Evolutionary conservation across 2,329 filamentous ascomycete genomes (phyloP).

Genomic region (Epichloe gansuensis): DNA sequence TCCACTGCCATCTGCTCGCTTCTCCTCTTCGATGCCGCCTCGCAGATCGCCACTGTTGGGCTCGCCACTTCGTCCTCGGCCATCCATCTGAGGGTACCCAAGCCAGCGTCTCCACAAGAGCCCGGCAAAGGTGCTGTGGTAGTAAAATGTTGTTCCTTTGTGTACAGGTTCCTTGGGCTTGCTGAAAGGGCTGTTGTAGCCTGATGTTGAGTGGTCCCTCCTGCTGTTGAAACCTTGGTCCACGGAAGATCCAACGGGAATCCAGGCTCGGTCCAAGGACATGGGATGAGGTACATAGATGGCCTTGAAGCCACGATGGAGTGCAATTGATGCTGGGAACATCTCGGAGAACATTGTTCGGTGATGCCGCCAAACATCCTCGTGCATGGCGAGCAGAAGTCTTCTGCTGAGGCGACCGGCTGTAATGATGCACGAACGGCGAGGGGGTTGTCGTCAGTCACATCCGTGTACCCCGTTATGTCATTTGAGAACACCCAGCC

Average conservation of each 20-base stretch:
- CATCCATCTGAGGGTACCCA: conserved; percentile 42
- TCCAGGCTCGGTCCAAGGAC: conserved; percentile 67
- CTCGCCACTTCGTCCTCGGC: conserved; percentile 36
- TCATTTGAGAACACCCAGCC: conserved; percentile 64
- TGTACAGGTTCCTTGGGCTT: conserved; percentile 69
- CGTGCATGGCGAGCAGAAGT: conserved; percentile 60
- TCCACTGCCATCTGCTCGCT: conserved; percentile 34
- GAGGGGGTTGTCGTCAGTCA: conserved; percentile 33
- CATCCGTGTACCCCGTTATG: conserved; percentile 55
- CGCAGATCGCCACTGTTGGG: conserved; percentile 34
- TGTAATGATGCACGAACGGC: conserved; percentile 60
- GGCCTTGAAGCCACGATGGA: conserved; percentile 69
- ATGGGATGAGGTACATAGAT: conserved; percentile 74
- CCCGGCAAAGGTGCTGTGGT: conserved; percentile 64
- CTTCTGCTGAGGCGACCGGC: conserved; percentile 55
- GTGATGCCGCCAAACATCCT: conserved; percentile 54
- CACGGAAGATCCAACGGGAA: conserved; percentile 46
- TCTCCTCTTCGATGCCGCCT: conserved; percentile 41
- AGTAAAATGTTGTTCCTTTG: conserved; percentile 74
- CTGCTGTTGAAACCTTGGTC: conserved; percentile 72
- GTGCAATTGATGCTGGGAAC: conserved; percentile 58
- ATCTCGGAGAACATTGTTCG: conserved; percentile 71
- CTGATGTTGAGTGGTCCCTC: conserved; percentile 51
- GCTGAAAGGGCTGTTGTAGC: conserved; percentile 55
- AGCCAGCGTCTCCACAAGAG: conserved; percentile 75